phyloP scores from a whole-genome alignment of 768 basidiomycete species.

The Cyathus striatus region DNA sequence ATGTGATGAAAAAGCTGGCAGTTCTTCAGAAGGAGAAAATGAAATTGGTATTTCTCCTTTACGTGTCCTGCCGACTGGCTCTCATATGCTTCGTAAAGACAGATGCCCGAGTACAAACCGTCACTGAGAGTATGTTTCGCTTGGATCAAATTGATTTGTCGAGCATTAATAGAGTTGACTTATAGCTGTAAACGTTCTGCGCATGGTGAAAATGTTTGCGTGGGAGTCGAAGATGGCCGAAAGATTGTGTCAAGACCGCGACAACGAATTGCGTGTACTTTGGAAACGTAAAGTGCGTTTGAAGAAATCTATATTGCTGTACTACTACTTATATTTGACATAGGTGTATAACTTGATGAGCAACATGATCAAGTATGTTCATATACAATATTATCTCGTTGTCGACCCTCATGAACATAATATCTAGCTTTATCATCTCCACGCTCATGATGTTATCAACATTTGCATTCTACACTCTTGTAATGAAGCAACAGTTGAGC shows the following conservation, averaged over 20 bases:
- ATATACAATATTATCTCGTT: conserved; percentile 3
- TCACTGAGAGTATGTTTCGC: conserved; percentile 46
- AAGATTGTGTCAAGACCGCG: conserved; percentile 49
- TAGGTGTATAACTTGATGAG: conserved; percentile 21
- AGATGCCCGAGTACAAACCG: conserved; percentile 54
- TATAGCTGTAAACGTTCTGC: conserved; percentile 17
- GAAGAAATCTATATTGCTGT: not conserved
- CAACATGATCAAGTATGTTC: conserved; percentile 6
- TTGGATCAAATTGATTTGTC: not conserved
- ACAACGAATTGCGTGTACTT: conserved; percentile 55
- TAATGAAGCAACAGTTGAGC: conserved; percentile 34
- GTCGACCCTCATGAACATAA: not conserved
- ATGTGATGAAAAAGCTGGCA: not conserved
- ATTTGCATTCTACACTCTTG: conserved; percentile 48
- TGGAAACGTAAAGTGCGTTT: conserved; percentile 45
- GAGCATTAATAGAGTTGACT: not conserved
- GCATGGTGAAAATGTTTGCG: conserved; percentile 70
- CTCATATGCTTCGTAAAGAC: conserved; percentile 14
- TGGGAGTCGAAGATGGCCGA: conserved; percentile 55
- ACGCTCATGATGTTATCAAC: conserved; percentile 62
- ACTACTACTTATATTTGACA: conserved; percentile 4
- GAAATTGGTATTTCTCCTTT: not conserved
- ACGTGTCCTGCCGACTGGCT: not conserved
- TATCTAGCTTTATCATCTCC: conserved; percentile 51
- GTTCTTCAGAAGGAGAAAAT: not conserved